phyloP scores from a whole-genome alignment of 495 filamentous ascomycete genomes.

The Xylaria grammica region DNA sequence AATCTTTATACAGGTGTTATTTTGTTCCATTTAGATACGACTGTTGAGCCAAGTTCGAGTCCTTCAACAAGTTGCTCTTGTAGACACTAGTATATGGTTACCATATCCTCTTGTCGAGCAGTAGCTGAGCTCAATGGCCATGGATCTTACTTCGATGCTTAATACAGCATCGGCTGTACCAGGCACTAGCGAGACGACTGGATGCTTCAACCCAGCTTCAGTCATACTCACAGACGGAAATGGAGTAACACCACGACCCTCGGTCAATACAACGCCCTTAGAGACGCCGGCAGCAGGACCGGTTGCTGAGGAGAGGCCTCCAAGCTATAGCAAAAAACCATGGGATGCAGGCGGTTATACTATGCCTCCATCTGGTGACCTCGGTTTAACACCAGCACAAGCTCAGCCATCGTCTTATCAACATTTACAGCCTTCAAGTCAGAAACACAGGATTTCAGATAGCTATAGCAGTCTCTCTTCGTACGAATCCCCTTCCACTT shows the following conservation, averaged over 20 bases:
- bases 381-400: constrained; percentile 32
- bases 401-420: constrained; percentile 34
- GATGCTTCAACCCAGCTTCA: neutral
- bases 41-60: no score
- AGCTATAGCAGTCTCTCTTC: constrained; percentile 47
- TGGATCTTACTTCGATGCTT: constrained; percentile 43
- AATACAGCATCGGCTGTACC: constrained; percentile 38
- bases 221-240: neutral
- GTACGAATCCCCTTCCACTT: constrained; percentile 41
- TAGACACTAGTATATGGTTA: constrained; percentile 12
- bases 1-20: no score
- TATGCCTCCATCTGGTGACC: constrained; percentile 41
- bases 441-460: constrained; percentile 46
- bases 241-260: neutral
- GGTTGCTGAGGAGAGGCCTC: constrained; percentile 34
- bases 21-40: no score
- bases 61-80: no score
- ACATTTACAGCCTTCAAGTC: neutral
- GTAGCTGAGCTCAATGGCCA: constrained; percentile 30
- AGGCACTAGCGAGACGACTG: neutral
- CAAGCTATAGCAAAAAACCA: constrained; percentile 47
- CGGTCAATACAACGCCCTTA: constrained; percentile 31
- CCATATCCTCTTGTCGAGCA: constrained; percentile 24
- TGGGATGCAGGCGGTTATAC: constrained; percentile 54
- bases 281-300: constrained; percentile 30